Conservation (phyloP, 768 basidiomycete genomes). For the Russula ochroleuca region DNA sequence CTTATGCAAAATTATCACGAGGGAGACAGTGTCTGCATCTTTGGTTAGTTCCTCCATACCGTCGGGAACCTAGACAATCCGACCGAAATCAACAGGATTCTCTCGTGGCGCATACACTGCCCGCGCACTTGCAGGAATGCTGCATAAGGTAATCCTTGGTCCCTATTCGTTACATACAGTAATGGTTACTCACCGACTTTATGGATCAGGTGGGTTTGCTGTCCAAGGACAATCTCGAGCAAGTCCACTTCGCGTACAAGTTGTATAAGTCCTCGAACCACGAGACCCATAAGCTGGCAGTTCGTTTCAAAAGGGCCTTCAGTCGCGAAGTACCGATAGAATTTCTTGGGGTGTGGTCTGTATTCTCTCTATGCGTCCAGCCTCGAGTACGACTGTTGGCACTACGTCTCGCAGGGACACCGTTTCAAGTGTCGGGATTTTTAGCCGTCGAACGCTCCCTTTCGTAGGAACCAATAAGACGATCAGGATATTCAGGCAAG, state of each 20-base stretch:
- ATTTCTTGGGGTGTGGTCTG: constrained; percentile 78
- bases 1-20: constrained; percentile 70
- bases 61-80: neutral
- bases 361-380: neutral
- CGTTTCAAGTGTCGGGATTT: constrained; percentile 66
- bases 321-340: constrained; percentile 63
- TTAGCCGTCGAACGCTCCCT: constrained; percentile 56
- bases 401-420: constrained; percentile 54
- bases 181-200: neutral
- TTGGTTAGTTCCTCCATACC: constrained; percentile 42
- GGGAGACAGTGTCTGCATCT: constrained; percentile 72
- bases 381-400: neutral
- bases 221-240: constrained; percentile 60
- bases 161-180: neutral
- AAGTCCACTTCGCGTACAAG: constrained; percentile 70
- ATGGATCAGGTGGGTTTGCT: constrained; percentile 64
- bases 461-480: constrained; percentile 60
- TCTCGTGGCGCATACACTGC: constrained; percentile 65
- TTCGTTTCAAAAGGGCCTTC: constrained; percentile 70
- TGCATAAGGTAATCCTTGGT: constrained; percentile 51
- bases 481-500: constrained; percentile 72
- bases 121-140: constrained; percentile 71
- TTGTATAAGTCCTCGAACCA: constrained; percentile 56
- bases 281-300: constrained; percentile 44
- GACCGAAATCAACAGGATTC: constrained; percentile 50